These are phyloP conservation scores for Ogataea salicorniae DNA, from an alignment of 805 yeast species.

Conservation along the genomic window DNA sequence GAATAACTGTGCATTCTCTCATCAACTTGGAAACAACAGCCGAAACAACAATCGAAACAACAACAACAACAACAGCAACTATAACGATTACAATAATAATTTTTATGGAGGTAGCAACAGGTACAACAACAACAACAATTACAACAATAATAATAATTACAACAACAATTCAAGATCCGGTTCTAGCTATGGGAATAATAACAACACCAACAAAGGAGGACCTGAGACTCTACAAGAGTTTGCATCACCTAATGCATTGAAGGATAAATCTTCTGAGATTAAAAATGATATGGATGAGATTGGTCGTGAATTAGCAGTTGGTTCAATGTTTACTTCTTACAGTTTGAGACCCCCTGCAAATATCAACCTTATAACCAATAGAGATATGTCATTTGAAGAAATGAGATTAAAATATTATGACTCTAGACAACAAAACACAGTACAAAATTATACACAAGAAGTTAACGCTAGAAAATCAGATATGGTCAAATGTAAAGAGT, in stretches of 20 bases:
- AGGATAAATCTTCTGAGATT: constrained; percentile 10
- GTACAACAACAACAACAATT: constrained; percentile 4
- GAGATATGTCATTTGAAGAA: constrained; percentile 55
- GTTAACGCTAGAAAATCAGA: constrained; percentile 41
- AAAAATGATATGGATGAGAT: constrained; percentile 23
- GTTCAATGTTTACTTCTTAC: constrained; percentile 36
- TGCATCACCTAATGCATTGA: not conserved
- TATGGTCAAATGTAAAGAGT: constrained; percentile 38
- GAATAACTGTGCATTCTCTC: constrained; percentile 38
- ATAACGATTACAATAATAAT: constrained; percentile 32
- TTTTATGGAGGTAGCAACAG: constrained; percentile 36
- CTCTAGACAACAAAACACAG: constrained; percentile 33
- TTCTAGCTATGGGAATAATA: not conserved
- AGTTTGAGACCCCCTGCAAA: constrained; percentile 46
- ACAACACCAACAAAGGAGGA: not conserved
- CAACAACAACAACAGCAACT: constrained; percentile 6
- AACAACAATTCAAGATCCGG: not conserved
- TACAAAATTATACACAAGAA: constrained; percentile 36
- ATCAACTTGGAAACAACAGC: constrained; percentile 25
- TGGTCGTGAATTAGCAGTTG: constrained; percentile 16
- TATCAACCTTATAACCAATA: constrained; percentile 41
- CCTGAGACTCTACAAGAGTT: constrained; percentile 5
- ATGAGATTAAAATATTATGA: constrained; percentile 41
- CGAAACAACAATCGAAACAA: constrained; percentile 3
- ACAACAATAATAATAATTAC: constrained; percentile 2